Evolutionary conservation across 1,284 basidiomycete species (phyloP).

Genomic region (Cryptococcus wingfieldii): DNA sequence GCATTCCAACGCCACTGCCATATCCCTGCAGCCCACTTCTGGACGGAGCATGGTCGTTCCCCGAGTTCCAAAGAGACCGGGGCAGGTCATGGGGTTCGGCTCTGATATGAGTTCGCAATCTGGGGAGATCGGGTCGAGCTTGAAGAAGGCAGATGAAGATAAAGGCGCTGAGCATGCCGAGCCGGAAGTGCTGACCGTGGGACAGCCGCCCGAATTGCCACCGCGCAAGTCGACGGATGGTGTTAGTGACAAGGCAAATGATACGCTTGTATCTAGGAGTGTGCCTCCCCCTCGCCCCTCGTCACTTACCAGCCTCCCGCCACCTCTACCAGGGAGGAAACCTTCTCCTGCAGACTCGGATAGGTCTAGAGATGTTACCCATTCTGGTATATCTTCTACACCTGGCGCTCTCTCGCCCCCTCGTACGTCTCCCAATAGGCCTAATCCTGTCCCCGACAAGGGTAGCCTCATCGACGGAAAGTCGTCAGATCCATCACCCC

Average conservation of each 20-base stretch:
- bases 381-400: too few species aligned
- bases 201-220: too few species aligned
- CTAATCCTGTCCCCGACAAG: too few species aligned
- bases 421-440: too few species aligned
- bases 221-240: too few species aligned
- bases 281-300: background rate
- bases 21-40: constrained; percentile 28
- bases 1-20: constrained; percentile 8
- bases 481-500: too few species aligned
- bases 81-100: constrained; percentile 36
- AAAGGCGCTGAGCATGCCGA: too few species aligned
- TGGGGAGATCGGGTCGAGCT: constrained; percentile 3
- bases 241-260: background rate
- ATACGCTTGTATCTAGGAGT: background rate
- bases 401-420: too few species aligned
- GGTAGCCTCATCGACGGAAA: too few species aligned
- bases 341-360: background rate
- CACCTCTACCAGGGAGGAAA: background rate
- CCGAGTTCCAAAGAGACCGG: constrained; percentile 39
- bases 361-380: too few species aligned
- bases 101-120: background rate
- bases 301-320: background rate
- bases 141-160: too few species aligned
- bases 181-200: too few species aligned
- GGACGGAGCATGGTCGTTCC: constrained; percentile 42